Base-by-base conservation (phyloP, 2,329 filamentous ascomycete species). In the Fusarium newnesense region DNA sequence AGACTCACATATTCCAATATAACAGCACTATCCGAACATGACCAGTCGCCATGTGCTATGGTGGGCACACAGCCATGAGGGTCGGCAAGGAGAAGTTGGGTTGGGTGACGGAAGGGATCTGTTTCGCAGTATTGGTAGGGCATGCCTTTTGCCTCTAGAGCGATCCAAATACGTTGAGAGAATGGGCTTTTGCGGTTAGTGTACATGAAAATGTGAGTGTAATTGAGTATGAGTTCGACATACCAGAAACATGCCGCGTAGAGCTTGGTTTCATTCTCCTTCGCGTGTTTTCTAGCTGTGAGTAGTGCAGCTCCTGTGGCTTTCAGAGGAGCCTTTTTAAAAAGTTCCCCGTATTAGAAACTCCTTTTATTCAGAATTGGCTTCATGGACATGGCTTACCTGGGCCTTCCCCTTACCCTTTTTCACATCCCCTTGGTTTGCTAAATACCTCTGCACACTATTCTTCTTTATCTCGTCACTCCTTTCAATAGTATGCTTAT, bases 161-260 rank as follows among this genome's bases (percentile, higher is more conserved):
- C 93, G 72, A 97, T 96, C 94, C 94, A 97, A 32, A 96, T 93
- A 24, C 94, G 90, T 79, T 97, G 94, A 4, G 94, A 94, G 79
- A 96, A 96, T 32, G 94, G 94, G 78, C 92, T 93, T 49, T 19
- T 10, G 15, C 9, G 60, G 59, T 68, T 37, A 60, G 39, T 60
- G 60, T 74, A 18, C 26, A 9, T 34, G 24, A 4, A 15, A 28
- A 10, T 16, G 6, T 2, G 24, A 13, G n/a, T 32, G 18, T 9
- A 11, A 13, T 19, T 30, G 10, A 28, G 12, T 39, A 56, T 26
- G 30, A 36, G 30, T 36, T 36, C n/a, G 57, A 30, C 84, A 94
- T 84, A 94, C 93, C 94, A 97, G 81, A 95, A 96, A 80, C 93
- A 95, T 76, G 92, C 93, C 34, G 93, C 93, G 79, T 92, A 97